A percentile compares a stretch with the other conserved stretches of the same genome.
These are phyloP conservation scores for Clarireedia sp. DNA, from an alignment of 2,329 filamentous ascomycete species.

Conservation along the genomic window DNA sequence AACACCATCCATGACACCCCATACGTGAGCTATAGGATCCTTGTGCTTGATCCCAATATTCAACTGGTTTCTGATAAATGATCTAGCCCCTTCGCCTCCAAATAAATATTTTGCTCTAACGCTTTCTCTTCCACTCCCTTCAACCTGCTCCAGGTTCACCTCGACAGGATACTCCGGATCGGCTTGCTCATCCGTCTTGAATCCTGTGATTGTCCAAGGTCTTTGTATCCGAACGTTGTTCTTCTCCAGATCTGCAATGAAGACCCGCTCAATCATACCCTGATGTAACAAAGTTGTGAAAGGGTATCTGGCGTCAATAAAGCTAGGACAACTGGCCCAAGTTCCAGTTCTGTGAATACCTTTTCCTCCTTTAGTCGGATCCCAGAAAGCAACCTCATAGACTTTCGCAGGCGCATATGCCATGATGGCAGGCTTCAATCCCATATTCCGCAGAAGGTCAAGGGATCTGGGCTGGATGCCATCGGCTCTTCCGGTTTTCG, in stretches of 20 bases:
- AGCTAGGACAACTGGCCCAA: constrained; percentile 84
- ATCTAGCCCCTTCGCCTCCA: constrained; percentile 62
- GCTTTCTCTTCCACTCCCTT: constrained; percentile 64
- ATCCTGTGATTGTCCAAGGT: constrained; percentile 56
- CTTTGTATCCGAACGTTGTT: constrained; percentile 54
- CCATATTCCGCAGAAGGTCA: constrained; percentile 83
- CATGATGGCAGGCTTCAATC: constrained; percentile 82
- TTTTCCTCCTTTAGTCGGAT: constrained; percentile 45
- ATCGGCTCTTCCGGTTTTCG: constrained; percentile 77
- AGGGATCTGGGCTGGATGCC: constrained; percentile 86
- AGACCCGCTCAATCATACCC: constrained; percentile 61
- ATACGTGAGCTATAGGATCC: constrained; percentile 63
- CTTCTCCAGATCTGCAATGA: constrained; percentile 57
- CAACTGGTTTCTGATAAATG: constrained; percentile 55
- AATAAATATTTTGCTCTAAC: constrained; percentile 63
- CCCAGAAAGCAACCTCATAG: constrained; percentile 70
- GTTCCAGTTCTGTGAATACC: constrained; percentile 60
- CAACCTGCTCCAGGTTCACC: constrained; percentile 68
- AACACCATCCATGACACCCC: constrained; percentile 70
- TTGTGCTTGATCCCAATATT: constrained; percentile 64
- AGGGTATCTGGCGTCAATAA: constrained; percentile 65
- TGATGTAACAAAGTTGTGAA: constrained; percentile 67
- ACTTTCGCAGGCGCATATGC: constrained; percentile 79
- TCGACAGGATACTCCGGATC: constrained; percentile 68
- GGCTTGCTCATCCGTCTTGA: constrained; percentile 47